Evolutionary conservation across 2,329 filamentous ascomycete genomes (phyloP).

Genomic region (Drechslerella coelobrocha): DNA sequence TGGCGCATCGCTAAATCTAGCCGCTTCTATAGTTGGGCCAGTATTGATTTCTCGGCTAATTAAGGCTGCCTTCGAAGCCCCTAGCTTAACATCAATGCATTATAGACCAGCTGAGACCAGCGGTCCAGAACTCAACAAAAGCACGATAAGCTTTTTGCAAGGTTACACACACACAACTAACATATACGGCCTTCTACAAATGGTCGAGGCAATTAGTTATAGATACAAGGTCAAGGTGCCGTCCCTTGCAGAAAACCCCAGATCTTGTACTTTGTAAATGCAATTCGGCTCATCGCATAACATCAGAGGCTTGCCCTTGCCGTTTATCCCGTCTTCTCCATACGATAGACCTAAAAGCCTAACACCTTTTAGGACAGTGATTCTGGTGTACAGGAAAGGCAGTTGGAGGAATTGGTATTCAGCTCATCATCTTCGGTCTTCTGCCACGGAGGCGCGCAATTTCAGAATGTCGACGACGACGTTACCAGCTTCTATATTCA

Average conservation of each 20-base stretch:
- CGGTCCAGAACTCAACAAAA: neutral
- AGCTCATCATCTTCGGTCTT: neutral
- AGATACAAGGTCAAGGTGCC: slow-evolving; percentile 1
- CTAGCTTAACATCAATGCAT: neutral
- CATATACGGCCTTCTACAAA: slow-evolving; percentile 18
- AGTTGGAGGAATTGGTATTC: neutral
- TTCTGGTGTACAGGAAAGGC: neutral
- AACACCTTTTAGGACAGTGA: neutral
- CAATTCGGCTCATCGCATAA: neutral
- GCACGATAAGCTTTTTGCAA: slow-evolving; percentile 5
- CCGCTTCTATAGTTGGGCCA: neutral
- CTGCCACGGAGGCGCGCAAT: neutral
- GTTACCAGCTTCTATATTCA: neutral
- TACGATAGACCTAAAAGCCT: neutral
- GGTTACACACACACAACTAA: slow-evolving; percentile 36
- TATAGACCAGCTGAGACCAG: neutral
- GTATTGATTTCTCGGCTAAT: slow-evolving; percentile 9
- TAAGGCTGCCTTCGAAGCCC: slow-evolving; percentile 20
- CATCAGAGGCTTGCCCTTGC: neutral
- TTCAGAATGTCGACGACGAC: neutral
- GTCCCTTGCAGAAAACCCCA: neutral
- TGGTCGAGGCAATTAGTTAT: slow-evolving; percentile 25
- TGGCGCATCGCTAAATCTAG: too few relatives aligned
- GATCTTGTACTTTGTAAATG: neutral
- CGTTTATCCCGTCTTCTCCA: neutral